phyloP scores from a whole-genome alignment of 441 rosid species.

The Aleurites moluccanus region DNA sequence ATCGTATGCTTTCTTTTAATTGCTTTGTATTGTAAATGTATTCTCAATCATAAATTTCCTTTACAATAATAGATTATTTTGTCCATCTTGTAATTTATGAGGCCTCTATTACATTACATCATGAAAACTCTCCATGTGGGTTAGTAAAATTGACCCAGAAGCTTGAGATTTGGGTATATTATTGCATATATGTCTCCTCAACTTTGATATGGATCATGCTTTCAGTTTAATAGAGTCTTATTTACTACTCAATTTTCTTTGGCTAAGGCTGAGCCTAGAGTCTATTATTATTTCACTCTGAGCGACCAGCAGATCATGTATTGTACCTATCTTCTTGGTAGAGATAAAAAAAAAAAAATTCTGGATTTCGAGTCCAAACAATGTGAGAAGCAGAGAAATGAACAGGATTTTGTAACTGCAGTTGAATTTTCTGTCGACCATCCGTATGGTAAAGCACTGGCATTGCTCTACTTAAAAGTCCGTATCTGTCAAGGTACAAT shows the following conservation, averaged over 20 bases:
- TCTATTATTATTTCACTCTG: background rate
- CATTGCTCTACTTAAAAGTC: conserved; percentile 59
- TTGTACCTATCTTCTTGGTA: conserved; percentile 24
- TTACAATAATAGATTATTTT: background rate
- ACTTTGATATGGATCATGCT: background rate
- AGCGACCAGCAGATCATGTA: background rate
- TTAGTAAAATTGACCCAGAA: background rate
- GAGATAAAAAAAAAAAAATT: conserved; percentile 68
- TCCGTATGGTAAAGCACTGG: conserved; percentile 82
- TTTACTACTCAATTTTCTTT: conserved; percentile 9
- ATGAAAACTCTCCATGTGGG: background rate
- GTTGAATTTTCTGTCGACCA: conserved; percentile 63
- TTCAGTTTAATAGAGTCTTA: background rate
- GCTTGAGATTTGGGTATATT: conserved; percentile 3
- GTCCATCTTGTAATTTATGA: background rate
- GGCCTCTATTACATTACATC: background rate
- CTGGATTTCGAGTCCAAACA: conserved; percentile 63
- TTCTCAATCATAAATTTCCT: background rate
- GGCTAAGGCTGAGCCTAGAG: conserved; percentile 5
- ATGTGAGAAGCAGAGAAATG: conserved; percentile 43
- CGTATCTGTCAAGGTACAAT: conserved; percentile 54
- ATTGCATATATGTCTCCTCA: conserved; percentile 2
- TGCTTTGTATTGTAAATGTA: no score
- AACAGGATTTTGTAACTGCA: conserved; percentile 59
- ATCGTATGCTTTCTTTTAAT: conserved; percentile 3